phyloP scores from a whole-genome alignment of 306 rosid genomes.

The Echinosophora koreensis region DNA sequence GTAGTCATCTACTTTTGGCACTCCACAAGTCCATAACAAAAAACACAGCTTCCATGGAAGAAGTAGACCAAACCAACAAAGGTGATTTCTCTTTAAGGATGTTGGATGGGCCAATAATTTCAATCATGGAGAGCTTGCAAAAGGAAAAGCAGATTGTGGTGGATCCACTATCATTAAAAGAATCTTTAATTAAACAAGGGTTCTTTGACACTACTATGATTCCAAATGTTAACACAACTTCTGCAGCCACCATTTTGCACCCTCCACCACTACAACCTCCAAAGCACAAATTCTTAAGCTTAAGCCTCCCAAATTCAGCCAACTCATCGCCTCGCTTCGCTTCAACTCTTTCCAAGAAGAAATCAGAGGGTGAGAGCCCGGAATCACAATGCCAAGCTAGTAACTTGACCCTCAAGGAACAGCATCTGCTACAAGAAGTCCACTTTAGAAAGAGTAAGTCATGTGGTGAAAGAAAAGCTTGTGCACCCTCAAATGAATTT shows the following conservation, averaged over 20 bases:
- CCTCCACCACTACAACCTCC: slow-evolving; percentile 70
- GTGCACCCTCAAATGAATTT: slow-evolving; percentile 59
- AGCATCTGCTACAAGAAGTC: slow-evolving; percentile 45
- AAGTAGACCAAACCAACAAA: not conserved
- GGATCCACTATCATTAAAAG: slow-evolving; percentile 76
- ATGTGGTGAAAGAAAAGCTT: slow-evolving; percentile 59
- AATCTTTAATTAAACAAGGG: slow-evolving; percentile 42
- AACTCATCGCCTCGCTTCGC: slow-evolving; percentile 63
- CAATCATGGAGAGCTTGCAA: slow-evolving; percentile 49
- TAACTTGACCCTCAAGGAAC: slow-evolving; percentile 40
- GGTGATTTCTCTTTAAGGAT: not conserved
- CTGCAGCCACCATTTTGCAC: slow-evolving; percentile 43
- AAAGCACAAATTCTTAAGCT: slow-evolving; percentile 69
- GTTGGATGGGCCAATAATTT: slow-evolving; percentile 29
- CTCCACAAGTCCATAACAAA: slow-evolving; percentile 39
- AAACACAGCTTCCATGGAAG: slow-evolving; percentile 18
- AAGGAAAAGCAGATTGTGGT: slow-evolving; percentile 79
- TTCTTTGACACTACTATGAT: slow-evolving; percentile 16
- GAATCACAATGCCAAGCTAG: slow-evolving; percentile 48
- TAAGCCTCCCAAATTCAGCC: slow-evolving; percentile 79
- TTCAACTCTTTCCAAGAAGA: slow-evolving; percentile 51
- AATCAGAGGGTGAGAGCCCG: slow-evolving; percentile 46
- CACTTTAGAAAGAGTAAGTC: slow-evolving; percentile 70
- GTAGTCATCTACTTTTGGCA: slow-evolving; percentile 15
- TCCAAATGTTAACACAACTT: slow-evolving; percentile 50